These are phyloP conservation scores for Hypomyces perniciosus DNA, from an alignment of 2,329 filamentous ascomycete genomes.

Conservation along the genomic window DNA sequence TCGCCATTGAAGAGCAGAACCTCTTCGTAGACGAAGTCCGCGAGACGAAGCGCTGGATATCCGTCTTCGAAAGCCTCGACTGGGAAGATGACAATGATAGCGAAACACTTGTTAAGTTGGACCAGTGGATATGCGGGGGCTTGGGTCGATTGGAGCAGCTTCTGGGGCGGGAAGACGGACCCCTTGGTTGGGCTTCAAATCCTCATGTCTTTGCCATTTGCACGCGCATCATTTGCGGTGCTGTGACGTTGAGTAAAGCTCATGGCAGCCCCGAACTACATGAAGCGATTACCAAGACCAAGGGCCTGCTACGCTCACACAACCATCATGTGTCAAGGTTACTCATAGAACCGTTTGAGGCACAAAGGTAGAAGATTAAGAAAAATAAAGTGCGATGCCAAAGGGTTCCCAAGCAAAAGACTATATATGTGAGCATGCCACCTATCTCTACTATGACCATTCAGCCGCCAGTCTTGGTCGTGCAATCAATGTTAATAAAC, in stretches of 20 bases:
- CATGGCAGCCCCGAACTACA: constrained; percentile 9
- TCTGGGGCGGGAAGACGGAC: constrained; percentile 47
- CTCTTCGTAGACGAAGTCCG: constrained; percentile 80
- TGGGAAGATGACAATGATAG: constrained; percentile 16
- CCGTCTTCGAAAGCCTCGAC: constrained; percentile 34
- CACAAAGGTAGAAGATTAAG: neutral
- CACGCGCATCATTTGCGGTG: constrained; percentile 38
- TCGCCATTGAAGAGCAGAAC: constrained; percentile 88
- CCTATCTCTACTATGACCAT: too few relatives aligned
- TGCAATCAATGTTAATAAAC: neutral
- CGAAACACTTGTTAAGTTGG: constrained; percentile 23
- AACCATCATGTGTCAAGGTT: constrained; percentile 23
- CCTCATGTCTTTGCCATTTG: constrained; percentile 61
- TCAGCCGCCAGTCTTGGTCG: too few relatives aligned
- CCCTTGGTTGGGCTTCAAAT: constrained; percentile 67
- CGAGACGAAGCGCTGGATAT: constrained; percentile 65
- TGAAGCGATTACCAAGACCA: constrained; percentile 9
- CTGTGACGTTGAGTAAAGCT: constrained; percentile 27
- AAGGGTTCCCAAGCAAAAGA: too few relatives aligned
- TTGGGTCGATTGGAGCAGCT: constrained; percentile 42
- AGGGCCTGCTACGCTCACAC: constrained; percentile 1
- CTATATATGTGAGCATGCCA: too few relatives aligned
- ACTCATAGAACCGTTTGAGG: constrained; percentile 15
- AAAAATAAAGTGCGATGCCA: neutral
- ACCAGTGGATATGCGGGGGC: constrained; percentile 39